Conservation (phyloP, 1,284 basidiomycete species). For the Neonothopanus nambi region DNA sequence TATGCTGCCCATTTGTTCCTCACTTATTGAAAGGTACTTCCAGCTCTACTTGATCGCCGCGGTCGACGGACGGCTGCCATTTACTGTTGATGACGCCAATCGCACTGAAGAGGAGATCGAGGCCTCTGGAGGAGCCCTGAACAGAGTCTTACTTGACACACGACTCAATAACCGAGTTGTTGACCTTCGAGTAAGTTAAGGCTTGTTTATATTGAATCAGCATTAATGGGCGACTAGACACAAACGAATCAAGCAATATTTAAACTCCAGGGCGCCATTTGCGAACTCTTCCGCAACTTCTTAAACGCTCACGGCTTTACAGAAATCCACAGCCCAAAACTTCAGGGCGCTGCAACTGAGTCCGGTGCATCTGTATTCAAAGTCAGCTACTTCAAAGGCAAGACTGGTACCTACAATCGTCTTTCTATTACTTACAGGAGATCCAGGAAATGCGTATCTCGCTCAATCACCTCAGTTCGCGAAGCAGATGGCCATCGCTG, state of each 20-base stretch:
- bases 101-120: slow-evolving; percentile 81
- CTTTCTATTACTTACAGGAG: slow-evolving; percentile 4
- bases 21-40: slow-evolving; percentile 4
- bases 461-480: slow-evolving; percentile 97
- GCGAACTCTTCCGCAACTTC: slow-evolving; percentile 87
- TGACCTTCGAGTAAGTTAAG: slow-evolving; percentile 79
- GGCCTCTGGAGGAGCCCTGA: slow-evolving; percentile 65
- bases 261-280: slow-evolving; percentile 86
- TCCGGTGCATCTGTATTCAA: slow-evolving; percentile 97
- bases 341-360: slow-evolving; percentile 97
- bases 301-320: slow-evolving; percentile 78
- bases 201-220: slow-evolving; percentile 9
- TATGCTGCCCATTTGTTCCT: neutral
- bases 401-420: neutral
- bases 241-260: slow-evolving; percentile 97
- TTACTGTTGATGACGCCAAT: slow-evolving; percentile 92
- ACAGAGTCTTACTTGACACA: slow-evolving; percentile 84
- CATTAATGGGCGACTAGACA: slow-evolving; percentile 53
- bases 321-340: slow-evolving; percentile 97
- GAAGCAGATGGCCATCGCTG: slow-evolving; percentile 99
- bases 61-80: slow-evolving; percentile 82
- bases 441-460: slow-evolving; percentile 81
- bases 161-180: slow-evolving; percentile 95
- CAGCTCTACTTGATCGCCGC: slow-evolving; percentile 82
- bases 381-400: slow-evolving; percentile 96